Base-by-base conservation (phyloP, 1,139 yeast species). In the Taphrina flavorubra region DNA sequence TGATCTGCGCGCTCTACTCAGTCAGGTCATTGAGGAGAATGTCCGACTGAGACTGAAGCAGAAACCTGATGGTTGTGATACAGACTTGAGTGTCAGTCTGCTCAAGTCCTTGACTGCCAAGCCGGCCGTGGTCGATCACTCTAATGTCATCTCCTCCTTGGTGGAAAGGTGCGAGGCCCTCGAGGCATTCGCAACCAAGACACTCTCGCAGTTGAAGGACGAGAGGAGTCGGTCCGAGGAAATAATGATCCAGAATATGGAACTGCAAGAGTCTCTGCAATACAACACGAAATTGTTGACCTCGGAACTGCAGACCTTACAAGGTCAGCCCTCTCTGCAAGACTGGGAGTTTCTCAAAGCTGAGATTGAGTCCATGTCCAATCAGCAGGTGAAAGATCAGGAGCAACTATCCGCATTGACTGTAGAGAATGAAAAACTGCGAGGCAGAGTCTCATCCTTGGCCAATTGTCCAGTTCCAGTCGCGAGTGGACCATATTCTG, bases 1-100 rank as follows among this genome's bases (percentile, higher is more conserved):
- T 40, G 60, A 56, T 13, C 60, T 56, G 8, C n/a, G 60, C 7
- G 49, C 60, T 7, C 16, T 56, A 11, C 37, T 56, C 34, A 39
- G 36, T n/a, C 49, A 56, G 49, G 37, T 56, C 25, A 56, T 56
- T 18, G 49, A 56, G 46, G 60, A 56, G 13, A 56, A 56, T 10
- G 60, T 36, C 36, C 36, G 60, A 8, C 18, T 56, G 25, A 16
- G 34, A 14, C 14, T 56, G 37, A 40, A 56, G 13, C 46, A 36
- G 37, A 37, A 36, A 1, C 20, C 18, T 36, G 58, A 34, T 16
- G 11, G 25, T 8, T 6, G 18, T 11, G 42, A 53, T 16, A 11
- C 25, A 6, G 10, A 31, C 13, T 42, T 53, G 13, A 53, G 40
- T 31, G 36, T n/a, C 20, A 40, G 42, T n/a, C 40, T 37, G 20